A percentile compares a stretch with the other conserved stretches of the same genome.
phyloP scores from a whole-genome alignment of 352 stramenopile genomes.

The Phytopythium boreale region DNA sequence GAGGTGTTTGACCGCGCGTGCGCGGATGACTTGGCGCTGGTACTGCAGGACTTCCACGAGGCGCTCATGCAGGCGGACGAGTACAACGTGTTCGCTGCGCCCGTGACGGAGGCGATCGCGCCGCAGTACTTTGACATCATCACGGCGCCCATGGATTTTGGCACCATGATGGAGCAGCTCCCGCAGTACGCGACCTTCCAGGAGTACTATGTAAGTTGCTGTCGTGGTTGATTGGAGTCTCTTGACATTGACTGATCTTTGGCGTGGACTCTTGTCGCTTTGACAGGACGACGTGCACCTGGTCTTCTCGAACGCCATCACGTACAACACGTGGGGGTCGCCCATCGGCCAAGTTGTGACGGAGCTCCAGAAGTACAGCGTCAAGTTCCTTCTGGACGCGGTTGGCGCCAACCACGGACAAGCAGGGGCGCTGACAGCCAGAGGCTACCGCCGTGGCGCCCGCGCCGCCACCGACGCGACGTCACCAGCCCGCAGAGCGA shows the following conservation, averaged over 20 bases:
- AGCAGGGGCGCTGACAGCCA: constrained; percentile 7
- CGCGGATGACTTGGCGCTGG: constrained; percentile 45
- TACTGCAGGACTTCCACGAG: constrained; percentile 74
- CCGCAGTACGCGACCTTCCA: constrained; percentile 61
- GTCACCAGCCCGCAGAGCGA: constrained; percentile 31
- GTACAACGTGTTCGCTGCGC: constrained; percentile 80
- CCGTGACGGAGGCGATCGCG: constrained; percentile 90
- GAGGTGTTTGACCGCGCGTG: constrained; percentile 52
- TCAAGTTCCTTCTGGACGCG: constrained; percentile 73
- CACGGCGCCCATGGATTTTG: constrained; percentile 91
- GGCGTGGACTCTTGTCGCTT: background rate
- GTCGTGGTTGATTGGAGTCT: background rate
- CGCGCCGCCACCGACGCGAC: constrained; percentile 17
- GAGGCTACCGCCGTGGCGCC: background rate
- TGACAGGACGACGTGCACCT: constrained; percentile 64
- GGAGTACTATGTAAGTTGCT: constrained; percentile 75
- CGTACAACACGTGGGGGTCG: constrained; percentile 70
- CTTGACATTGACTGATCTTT: constrained; percentile 8
- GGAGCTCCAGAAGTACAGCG: constrained; percentile 66
- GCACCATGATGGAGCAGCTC: constrained; percentile 89
- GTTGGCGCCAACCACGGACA: constrained; percentile 30
- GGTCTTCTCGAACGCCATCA: constrained; percentile 78
- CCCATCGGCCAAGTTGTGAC: constrained; percentile 55
- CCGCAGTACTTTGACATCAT: constrained; percentile 92
- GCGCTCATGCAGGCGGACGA: constrained; percentile 71